phyloP scores from a whole-genome alignment of 306 rosid species.

The Prunus persica region DNA sequence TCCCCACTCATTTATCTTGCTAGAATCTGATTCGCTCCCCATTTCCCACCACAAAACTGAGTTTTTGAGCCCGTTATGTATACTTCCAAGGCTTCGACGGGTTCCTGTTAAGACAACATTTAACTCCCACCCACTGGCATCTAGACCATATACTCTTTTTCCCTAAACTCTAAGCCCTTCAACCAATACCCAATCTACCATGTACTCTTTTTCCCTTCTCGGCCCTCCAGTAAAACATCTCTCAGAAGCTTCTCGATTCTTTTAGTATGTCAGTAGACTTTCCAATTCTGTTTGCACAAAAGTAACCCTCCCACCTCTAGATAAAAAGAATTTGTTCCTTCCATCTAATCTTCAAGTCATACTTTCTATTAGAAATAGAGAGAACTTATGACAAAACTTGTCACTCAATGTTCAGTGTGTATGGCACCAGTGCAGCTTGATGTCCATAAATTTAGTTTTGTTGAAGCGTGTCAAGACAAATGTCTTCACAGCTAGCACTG shows the following conservation, averaged over 20 bases:
- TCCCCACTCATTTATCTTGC: too few species aligned
- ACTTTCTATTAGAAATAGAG: neutral
- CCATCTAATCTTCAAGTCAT: neutral
- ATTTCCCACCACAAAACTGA: too few species aligned
- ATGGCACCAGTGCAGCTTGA: neutral
- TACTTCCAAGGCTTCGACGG: too few species aligned
- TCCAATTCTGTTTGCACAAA: neutral
- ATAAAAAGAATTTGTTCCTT: neutral
- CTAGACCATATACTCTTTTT: neutral
- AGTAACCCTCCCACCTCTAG: neutral
- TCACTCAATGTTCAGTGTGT: neutral
- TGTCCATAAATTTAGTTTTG: neutral
- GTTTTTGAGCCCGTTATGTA: too few species aligned
- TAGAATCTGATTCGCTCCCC: too few species aligned
- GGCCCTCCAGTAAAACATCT: neutral
- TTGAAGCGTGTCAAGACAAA: neutral
- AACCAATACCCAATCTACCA: neutral
- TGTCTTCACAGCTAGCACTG: neutral
- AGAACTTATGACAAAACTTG: neutral
- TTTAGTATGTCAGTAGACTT: neutral
- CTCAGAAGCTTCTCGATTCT: neutral
- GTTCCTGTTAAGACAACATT: too few species aligned
- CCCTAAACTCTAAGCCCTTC: too few species aligned
- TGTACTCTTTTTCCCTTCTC: neutral
- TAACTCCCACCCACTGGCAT: neutral